A percentile compares a stretch with the other conserved stretches of the same genome.
Evolutionary conservation across 805 yeast species (phyloP).

Genomic region (Metahyphopichia silvanorum): DNA sequence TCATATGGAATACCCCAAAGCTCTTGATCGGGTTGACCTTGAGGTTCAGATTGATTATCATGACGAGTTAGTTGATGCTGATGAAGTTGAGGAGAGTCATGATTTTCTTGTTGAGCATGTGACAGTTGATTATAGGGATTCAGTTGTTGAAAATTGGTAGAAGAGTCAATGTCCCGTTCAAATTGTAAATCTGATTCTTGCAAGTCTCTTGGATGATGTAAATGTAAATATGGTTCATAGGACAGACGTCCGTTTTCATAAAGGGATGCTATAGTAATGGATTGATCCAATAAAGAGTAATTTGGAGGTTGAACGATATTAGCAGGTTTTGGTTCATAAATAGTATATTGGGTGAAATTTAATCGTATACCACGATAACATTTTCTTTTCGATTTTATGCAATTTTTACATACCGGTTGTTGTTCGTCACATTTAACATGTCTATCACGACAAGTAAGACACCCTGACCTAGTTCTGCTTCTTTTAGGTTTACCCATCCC

Average conservation of each 20-base stretch:
- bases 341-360: constrained; percentile 42
- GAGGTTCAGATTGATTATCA: background rate
- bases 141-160: background rate
- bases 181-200: constrained; percentile 28
- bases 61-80: background rate
- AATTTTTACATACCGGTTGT: constrained; percentile 57
- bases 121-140: too few species aligned
- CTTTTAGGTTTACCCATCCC: too few species aligned
- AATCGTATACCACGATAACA: constrained; percentile 47
- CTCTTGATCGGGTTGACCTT: too few species aligned
- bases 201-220: constrained; percentile 29
- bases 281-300: constrained; percentile 37
- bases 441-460: constrained; percentile 60
- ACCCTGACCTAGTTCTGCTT: constrained; percentile 47
- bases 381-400: constrained; percentile 46
- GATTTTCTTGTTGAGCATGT: too few species aligned
- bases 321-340: constrained; percentile 27
- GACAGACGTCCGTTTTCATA: constrained; percentile 30
- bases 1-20: too few species aligned
- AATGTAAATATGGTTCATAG: constrained; percentile 29
- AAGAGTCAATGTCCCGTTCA: constrained; percentile 17
- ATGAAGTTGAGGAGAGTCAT: too few species aligned
- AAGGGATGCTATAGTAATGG: constrained; percentile 38
- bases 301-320: background rate
- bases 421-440: constrained; percentile 68